Evolutionary conservation across 805 yeast species (phyloP), one percentile per base, ranked within the genome.

Genomic region (Blastobotrys robertii): DNA sequence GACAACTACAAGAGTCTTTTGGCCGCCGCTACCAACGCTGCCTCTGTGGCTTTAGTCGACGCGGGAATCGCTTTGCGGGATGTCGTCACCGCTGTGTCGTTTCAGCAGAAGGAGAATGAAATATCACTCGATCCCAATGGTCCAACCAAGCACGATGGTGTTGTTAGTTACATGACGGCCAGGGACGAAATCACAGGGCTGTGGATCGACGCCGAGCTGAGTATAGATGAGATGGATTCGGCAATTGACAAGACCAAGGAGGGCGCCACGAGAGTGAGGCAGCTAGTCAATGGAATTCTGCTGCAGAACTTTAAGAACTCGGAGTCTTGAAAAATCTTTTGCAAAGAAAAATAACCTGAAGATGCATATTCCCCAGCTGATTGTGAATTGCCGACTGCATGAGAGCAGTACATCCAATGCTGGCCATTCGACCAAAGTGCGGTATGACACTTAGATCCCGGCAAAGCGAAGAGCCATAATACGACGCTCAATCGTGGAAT

Each of bases 1-100:
- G 62, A 71, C 25, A 57, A 51, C 19, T 30, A 44, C 12, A 49
- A 50, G 36, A 45, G 57, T 9, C 61, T 72, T 42, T 57, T 67
- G 15, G 68, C 72, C 16, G 74, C 79, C 65, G 64, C 79, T 2
- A 68, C 76, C n/a, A 79, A 78, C 49, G 72, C 78, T 32, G 71
- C 84, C 0, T 75, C 83, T 3, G 58, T 86, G 40, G 94, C 96
- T 0, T 60, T 92, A 44, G 78, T 84, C 0, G 92, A 92, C 60
- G 81, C 96, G 0, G 87, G 87, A 6, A 77, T 90, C 22, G 94
- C 88, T 53, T 58, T 86, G 25, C 68, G 74, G 43, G 94, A 88
- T 55, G 65, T 87, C 47, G 88, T 87, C 1, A 74, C 86, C 6
- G 64, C 66, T 11, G 62, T 57, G 2, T 40, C 59, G 3, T 61